These are phyloP conservation scores for Annulohypoxylon moriforme DNA, from an alignment of 495 filamentous ascomycete genomes.

Conservation along the genomic window DNA sequence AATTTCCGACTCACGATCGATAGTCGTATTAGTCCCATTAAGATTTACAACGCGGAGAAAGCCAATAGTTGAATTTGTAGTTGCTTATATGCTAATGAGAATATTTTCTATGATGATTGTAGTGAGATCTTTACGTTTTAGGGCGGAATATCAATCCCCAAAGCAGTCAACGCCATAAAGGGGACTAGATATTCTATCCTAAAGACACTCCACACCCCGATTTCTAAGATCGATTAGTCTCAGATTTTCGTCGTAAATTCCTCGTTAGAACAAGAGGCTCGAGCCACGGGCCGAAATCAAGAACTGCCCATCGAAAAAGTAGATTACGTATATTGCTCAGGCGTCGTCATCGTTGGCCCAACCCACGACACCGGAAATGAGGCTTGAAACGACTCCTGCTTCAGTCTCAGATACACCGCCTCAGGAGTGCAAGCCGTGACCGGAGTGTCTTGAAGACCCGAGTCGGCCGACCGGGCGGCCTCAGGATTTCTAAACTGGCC, in stretches of 20 bases:
- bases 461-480: not conserved
- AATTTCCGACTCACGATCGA: too few relatives aligned
- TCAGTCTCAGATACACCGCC: not conserved
- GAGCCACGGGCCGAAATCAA: not conserved
- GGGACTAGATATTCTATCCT: not conserved
- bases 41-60: too few relatives aligned
- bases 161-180: not conserved
- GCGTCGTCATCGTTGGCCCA: not conserved
- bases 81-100: too few relatives aligned
- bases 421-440: not conserved
- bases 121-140: not conserved
- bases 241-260: not conserved
- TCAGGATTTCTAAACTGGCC: not conserved
- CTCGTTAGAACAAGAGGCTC: not conserved
- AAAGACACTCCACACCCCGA: not conserved
- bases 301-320: not conserved
- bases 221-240: not conserved
- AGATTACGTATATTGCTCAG: not conserved
- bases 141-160: not conserved
- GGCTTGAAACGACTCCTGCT: constrained; percentile 1
- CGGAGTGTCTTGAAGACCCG: not conserved
- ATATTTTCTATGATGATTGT: too few relatives aligned
- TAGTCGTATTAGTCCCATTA: too few relatives aligned
- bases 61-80: too few relatives aligned
- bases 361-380: not conserved